Evolutionary conservation across 148 eudicot genomes (phyloP).

Genomic region (Talinum fruticosum): DNA sequence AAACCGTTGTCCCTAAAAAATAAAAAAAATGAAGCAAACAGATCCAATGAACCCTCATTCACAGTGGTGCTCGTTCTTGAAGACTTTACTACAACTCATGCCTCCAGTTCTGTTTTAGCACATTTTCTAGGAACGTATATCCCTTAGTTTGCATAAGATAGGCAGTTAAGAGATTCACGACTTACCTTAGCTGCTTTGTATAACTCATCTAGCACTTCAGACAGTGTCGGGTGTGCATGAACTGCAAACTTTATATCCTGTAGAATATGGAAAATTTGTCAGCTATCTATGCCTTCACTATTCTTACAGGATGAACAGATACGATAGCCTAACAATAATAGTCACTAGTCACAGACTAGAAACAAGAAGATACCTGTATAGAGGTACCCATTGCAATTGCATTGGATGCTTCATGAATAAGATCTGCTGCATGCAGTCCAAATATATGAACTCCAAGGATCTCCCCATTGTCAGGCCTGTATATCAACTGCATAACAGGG

Average conservation of each 20-base stretch:
- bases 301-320: background rate
- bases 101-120: background rate
- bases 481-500: slow-evolving; percentile 64
- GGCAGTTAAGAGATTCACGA: slow-evolving; percentile 14
- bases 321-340: background rate
- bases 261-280: slow-evolving; percentile 13
- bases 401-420: slow-evolving; percentile 97
- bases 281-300: slow-evolving; percentile 9
- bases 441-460: slow-evolving; percentile 98
- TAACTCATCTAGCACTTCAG: slow-evolving; percentile 97
- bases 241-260: slow-evolving; percentile 94
- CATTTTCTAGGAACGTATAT: background rate
- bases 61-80: background rate
- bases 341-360: background rate
- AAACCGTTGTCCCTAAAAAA: background rate
- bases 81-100: background rate
- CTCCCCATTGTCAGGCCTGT: slow-evolving; percentile 97
- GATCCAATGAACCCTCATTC: background rate
- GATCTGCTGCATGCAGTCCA: slow-evolving; percentile 98
- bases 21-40: background rate
- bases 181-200: slow-evolving; percentile 93
- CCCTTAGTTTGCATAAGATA: background rate
- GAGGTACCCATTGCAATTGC: slow-evolving; percentile 92
- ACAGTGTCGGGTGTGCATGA: slow-evolving; percentile 98
- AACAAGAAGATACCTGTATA: slow-evolving; percentile 55